Evolutionary conservation across 192 early-diverging fungal species (phyloP).

Genomic region (Geosiphon pyriformis): DNA sequence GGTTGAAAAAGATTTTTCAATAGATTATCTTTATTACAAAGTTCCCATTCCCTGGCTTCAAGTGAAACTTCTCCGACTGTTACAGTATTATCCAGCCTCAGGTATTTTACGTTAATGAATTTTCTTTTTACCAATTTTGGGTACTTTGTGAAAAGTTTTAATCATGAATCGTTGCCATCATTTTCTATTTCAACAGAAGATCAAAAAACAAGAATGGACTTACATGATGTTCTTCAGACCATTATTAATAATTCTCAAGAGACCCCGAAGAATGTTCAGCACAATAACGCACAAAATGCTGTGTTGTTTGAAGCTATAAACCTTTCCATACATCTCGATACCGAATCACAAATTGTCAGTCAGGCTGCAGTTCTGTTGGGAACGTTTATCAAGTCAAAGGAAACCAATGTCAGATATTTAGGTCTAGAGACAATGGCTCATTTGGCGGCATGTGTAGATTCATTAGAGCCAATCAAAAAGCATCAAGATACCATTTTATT

Average conservation of each 20-base stretch:
- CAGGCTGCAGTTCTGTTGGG: conserved; percentile 82
- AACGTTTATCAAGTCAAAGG: conserved; percentile 87
- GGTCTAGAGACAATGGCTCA: conserved; percentile 98
- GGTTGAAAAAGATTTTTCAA: conserved; percentile 71
- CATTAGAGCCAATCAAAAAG: conserved; percentile 74
- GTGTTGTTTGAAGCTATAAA: conserved; percentile 97
- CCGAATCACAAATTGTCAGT: conserved; percentile 77
- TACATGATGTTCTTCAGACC: conserved; percentile 73
- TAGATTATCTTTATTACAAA: conserved; percentile 96
- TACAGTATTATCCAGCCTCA: conserved; percentile 94
- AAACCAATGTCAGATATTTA: conserved; percentile 97
- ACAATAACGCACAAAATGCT: conserved; percentile 97
- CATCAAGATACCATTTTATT: conserved; percentile 85
- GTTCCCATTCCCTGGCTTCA: conserved; percentile 98
- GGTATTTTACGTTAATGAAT: conserved; percentile 35
- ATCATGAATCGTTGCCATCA: too few species aligned
- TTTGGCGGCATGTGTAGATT: conserved; percentile 76
- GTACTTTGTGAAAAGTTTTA: too few species aligned
- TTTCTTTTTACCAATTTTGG: conserved; percentile 9
- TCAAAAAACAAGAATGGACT: conserved; percentile 45
- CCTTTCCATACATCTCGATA: conserved; percentile 88
- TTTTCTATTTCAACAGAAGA: conserved; percentile 37
- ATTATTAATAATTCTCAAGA: conserved; percentile 86
- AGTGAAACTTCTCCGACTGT: conserved; percentile 86
- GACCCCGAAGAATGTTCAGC: conserved; percentile 91